Evolutionary conservation across 2,329 filamentous ascomycete species (phyloP).

Genomic region (Neocatenulostroma microsporum): DNA sequence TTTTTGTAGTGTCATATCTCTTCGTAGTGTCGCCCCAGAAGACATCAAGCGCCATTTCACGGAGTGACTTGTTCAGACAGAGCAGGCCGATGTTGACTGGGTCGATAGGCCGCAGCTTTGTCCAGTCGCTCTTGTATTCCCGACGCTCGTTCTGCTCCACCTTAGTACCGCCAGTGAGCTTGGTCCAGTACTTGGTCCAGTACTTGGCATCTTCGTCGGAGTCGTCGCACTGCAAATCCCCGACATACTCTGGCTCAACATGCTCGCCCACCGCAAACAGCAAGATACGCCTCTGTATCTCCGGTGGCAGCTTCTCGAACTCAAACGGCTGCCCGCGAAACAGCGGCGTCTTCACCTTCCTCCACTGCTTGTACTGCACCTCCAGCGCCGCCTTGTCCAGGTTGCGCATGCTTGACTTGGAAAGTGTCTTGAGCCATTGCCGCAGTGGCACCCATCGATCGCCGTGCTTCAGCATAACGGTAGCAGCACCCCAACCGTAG

Average conservation of each 20-base stretch:
- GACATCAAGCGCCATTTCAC: not conserved
- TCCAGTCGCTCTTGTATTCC: too few species aligned
- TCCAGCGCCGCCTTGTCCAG: not conserved
- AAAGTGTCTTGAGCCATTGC: slow-evolving; percentile 1
- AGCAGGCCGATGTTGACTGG: slow-evolving; percentile 7
- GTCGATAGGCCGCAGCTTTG: too few species aligned
- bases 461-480: slow-evolving; percentile 6
- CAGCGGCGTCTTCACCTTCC: too few species aligned
- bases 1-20: not conserved
- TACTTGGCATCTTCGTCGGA: too few species aligned
- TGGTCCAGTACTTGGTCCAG: not conserved
- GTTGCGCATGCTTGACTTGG: slow-evolving; percentile 1
- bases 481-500: not conserved
- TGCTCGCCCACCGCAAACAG: slow-evolving; percentile 7
- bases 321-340: slow-evolving; percentile 3
- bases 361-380: slow-evolving; percentile 4
- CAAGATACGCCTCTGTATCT: slow-evolving; percentile 4
- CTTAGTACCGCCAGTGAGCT: not conserved
- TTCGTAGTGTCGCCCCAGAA: slow-evolving; percentile 11
- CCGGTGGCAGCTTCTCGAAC: slow-evolving; percentile 1
- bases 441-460: slow-evolving; percentile 2
- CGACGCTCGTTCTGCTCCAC: not conserved
- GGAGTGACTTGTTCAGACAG: slow-evolving; percentile 7
- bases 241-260: slow-evolving; percentile 2
- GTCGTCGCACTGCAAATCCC: too few species aligned